Percentiles rank a stretch among this genome's conserved stretches.
phyloP scores from a whole-genome alignment of 2,329 filamentous ascomycete species.

The Ophiocordyceps camponoti-floridani region DNA sequence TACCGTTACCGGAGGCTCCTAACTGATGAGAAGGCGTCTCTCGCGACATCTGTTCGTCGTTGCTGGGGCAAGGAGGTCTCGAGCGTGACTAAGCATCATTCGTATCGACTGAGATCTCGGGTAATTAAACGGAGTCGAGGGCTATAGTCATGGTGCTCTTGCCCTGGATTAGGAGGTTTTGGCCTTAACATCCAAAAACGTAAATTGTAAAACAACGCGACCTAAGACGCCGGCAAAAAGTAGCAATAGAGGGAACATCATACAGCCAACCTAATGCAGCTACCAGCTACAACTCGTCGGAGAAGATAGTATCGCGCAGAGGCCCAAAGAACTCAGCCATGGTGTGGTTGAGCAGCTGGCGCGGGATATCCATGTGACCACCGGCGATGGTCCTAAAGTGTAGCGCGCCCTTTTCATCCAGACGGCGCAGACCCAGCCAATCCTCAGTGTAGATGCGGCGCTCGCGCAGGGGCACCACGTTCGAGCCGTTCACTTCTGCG shows the following conservation, averaged over 20 bases:
- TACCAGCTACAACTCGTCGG: slow-evolving; percentile 20
- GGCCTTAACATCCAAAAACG: too few relatives aligned
- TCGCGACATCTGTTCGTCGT: too few relatives aligned
- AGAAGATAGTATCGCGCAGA: slow-evolving; percentile 15
- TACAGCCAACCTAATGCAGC: not conserved
- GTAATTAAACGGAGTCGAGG: too few relatives aligned
- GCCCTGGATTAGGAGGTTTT: too few relatives aligned
- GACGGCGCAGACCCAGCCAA: slow-evolving; percentile 68
- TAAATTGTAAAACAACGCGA: too few relatives aligned
- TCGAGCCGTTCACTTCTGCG: slow-evolving; percentile 60
- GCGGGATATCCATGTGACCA: slow-evolving; percentile 64
- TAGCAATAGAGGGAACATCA: not conserved
- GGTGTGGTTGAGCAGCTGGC: slow-evolving; percentile 44
- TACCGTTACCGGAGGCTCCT: too few relatives aligned
- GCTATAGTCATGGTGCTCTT: too few relatives aligned
- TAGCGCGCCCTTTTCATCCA: slow-evolving; percentile 67
- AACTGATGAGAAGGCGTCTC: too few relatives aligned
- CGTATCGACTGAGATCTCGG: too few relatives aligned
- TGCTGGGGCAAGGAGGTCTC: too few relatives aligned
- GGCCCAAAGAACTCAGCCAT: slow-evolving; percentile 52
- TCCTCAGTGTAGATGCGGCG: slow-evolving; percentile 69
- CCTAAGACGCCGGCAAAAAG: too few relatives aligned
- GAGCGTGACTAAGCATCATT: too few relatives aligned
- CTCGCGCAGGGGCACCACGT: slow-evolving; percentile 48
- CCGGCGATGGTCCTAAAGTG: slow-evolving; percentile 58